Conservation (phyloP, 495 filamentous ascomycete genomes). For the Tricharina praecox region DNA sequence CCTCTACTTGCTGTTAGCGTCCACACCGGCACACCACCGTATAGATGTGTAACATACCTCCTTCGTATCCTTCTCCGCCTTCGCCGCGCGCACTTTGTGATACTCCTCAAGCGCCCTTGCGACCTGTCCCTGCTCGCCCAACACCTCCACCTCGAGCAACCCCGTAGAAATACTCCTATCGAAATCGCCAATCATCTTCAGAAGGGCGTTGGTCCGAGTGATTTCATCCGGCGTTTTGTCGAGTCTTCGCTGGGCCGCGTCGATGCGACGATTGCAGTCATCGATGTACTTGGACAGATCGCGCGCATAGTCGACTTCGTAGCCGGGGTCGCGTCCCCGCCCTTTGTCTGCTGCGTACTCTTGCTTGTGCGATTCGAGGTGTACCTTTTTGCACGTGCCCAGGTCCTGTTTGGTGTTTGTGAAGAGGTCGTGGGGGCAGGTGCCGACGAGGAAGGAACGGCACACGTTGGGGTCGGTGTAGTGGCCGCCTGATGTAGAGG, state of each 20-base stretch:
- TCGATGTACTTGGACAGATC: conserved; percentile 93
- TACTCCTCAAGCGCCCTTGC: conserved; percentile 68
- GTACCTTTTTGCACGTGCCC: conserved; percentile 76
- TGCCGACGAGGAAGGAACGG: conserved; percentile 83
- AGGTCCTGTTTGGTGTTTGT: conserved; percentile 96
- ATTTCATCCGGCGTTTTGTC: conserved; percentile 99
- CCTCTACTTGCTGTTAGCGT: conserved; percentile 31
- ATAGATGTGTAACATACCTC: conserved; percentile 36
- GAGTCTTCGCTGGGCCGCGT: conserved; percentile 68
- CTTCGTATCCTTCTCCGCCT: conserved; percentile 63
- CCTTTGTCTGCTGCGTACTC: conserved; percentile 72
- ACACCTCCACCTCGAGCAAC: conserved; percentile 65
- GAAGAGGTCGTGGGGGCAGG: conserved; percentile 97
- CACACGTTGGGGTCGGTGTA: conserved; percentile 91
- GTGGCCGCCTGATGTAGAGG: conserved; percentile 34
- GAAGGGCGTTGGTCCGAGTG: conserved; percentile 77
- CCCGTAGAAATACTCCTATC: conserved; percentile 63
- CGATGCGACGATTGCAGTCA: conserved; percentile 89
- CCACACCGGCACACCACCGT: too few relatives aligned
- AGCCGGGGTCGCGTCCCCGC: conserved; percentile 46
- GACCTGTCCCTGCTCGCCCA: conserved; percentile 69
- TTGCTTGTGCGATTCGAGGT: conserved; percentile 69
- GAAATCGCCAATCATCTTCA: conserved; percentile 78
- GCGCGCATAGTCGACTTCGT: conserved; percentile 89
- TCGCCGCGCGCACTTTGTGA: conserved; percentile 62